These are phyloP conservation scores for Botrytis byssoidea DNA, from an alignment of 2,329 filamentous ascomycete genomes.

Conservation along the genomic window DNA sequence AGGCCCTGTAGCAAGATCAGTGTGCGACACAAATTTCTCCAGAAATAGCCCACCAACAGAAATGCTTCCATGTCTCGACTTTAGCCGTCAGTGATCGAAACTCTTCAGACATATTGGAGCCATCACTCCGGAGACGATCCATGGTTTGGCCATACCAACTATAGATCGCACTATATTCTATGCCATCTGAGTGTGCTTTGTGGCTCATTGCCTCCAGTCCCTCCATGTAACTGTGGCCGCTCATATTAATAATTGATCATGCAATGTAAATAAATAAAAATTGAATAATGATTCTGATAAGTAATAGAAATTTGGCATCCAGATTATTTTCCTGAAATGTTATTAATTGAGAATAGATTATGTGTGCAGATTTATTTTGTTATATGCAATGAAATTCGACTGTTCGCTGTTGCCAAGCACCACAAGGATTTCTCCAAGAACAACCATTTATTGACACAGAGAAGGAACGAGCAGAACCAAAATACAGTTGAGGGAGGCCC, in stretches of 20 bases:
- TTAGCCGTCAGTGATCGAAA: neutral
- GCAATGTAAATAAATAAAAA: neutral
- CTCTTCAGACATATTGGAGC: neutral
- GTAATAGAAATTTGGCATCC: neutral
- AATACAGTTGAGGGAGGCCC: neutral
- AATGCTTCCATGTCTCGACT: conserved; percentile 1
- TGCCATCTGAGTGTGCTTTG: neutral
- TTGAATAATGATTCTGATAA: neutral
- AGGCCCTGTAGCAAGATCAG: neutral
- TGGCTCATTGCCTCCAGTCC: neutral
- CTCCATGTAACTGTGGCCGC: neutral
- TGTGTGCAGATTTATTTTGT: neutral
- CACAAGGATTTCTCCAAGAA: neutral
- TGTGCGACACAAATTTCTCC: neutral
- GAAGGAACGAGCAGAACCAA: neutral
- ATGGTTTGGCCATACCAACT: neutral
- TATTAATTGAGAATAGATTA: neutral
- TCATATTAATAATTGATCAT: neutral
- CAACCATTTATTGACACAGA: neutral
- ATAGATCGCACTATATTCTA: neutral
- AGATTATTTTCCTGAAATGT: neutral
- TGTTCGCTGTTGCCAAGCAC: neutral
- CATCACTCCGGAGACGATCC: neutral
- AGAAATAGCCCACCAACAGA: neutral
- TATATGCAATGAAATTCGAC: neutral